Conservation (phyloP, 208 protist genomes). For the Vickermania spadyakhi region DNA sequence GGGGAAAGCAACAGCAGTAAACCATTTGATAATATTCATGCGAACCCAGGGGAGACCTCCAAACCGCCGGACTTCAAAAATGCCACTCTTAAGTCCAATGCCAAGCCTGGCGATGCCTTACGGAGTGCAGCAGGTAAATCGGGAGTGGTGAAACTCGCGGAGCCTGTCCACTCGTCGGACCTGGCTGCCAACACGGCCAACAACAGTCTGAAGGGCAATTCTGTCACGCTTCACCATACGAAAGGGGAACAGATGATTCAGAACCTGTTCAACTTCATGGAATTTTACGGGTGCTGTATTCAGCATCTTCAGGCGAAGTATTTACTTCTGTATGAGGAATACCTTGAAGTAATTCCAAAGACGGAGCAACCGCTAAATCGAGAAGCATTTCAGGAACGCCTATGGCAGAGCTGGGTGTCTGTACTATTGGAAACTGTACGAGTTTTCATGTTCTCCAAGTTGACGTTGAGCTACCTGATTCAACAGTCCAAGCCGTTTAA, state of each 20-base stretch:
- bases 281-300: conserved; percentile 66
- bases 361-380: conserved; percentile 7
- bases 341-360: conserved; percentile 17
- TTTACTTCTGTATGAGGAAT: conserved; percentile 81
- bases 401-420: conserved; percentile 56
- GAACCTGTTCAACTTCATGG: conserved; percentile 54
- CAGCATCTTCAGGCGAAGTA: conserved; percentile 55
- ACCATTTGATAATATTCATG: too few species aligned
- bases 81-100: too few species aligned
- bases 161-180: background rate
- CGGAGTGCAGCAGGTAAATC: too few species aligned
- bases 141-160: too few species aligned
- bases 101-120: background rate
- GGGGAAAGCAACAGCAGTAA: too few species aligned
- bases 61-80: too few species aligned
- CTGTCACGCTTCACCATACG: background rate
- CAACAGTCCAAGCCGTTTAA: conserved; percentile 4
- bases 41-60: background rate
- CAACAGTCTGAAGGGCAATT: background rate
- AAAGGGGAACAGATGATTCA: conserved; percentile 38
- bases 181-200: background rate
- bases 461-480: conserved; percentile 21
- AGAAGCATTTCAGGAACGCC: conserved; percentile 23
- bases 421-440: conserved; percentile 75
- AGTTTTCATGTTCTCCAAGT: conserved; percentile 58